Base-by-base conservation (phyloP, 768 basidiomycete genomes). In the Calocybe gangraenosa region DNA sequence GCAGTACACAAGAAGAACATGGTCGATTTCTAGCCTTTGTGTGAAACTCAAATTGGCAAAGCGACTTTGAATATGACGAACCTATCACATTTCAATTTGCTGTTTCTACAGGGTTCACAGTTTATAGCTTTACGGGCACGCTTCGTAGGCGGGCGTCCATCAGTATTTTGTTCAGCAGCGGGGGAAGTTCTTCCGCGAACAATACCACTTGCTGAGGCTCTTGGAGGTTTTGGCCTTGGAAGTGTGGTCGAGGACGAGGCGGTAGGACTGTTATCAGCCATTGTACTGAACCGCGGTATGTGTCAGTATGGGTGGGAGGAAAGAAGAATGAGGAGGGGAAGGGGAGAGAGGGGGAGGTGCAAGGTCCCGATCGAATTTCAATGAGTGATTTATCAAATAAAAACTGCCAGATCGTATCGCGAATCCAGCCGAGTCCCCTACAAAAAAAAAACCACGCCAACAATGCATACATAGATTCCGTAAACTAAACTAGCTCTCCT, bases 71-170 rank as follows among this genome's bases (percentile, higher is more conserved):
- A 35, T 14, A 28, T 45, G 52, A 64, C 66, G 36, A 45, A 85
- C 87, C 87, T 82, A 65, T 92, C 89, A 69, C 89, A 92, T 67
- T 92, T 90, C 55, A 91, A 79, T 67, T 91, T 89, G 72, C 83
- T 87, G 55, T 82, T 84, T 59, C 89, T 75, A 68, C 89, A 92
- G 2, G 89, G 89, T 56, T 89, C 87, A 59, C 89, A 92, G 66
- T 92, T 92, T 55, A 92, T 89, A 14, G 89, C 87, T 59, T 91
- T 91, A 48, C 89, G 74, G 0, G 89, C 84, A 37, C 89, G 82
- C 65, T 91, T 92, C 18, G 87, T 81, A 2, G 87, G 85, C 0
- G 83, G 83, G 0, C 80, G 71, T 19, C 75, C 71, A 58, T 84
- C 82, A 36, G 57, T 58, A 37, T 65, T 64, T 42, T 72, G 73